phyloP scores from a whole-genome alignment of 169 alveolate genomes.

The Perkinsus olseni region DNA sequence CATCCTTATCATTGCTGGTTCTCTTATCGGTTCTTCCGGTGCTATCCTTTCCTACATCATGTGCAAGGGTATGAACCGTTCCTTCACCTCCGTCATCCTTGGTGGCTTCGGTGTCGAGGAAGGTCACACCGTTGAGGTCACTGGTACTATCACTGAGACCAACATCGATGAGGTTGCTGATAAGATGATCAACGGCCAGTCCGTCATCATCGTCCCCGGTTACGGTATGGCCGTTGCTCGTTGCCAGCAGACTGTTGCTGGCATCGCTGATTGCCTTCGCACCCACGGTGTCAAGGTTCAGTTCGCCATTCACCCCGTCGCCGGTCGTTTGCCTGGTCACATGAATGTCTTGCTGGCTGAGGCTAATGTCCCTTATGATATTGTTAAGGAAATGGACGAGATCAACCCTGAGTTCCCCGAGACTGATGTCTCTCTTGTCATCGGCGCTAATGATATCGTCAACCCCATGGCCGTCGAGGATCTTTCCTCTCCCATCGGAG shows the following conservation, averaged over 20 bases:
- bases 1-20: slow-evolving; percentile 72
- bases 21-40: slow-evolving; percentile 87
- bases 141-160: slow-evolving; percentile 39
- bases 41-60: slow-evolving; percentile 86
- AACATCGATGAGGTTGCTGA: slow-evolving; percentile 58
- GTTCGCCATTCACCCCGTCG: slow-evolving; percentile 86
- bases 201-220: slow-evolving; percentile 80
- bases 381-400: slow-evolving; percentile 76
- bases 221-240: slow-evolving; percentile 83
- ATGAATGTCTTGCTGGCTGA: slow-evolving; percentile 81
- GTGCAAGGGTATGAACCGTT: slow-evolving; percentile 75
- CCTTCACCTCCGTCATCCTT: slow-evolving; percentile 47
- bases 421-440: slow-evolving; percentile 69
- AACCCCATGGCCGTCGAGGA: slow-evolving; percentile 82
- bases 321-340: slow-evolving; percentile 90
- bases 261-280: slow-evolving; percentile 46
- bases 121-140: slow-evolving; percentile 16
- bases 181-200: slow-evolving; percentile 46
- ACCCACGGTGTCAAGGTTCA: slow-evolving; percentile 58
- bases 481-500: slow-evolving; percentile 74
- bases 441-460: slow-evolving; percentile 91
- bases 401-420: slow-evolving; percentile 49
- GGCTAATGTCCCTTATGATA: slow-evolving; percentile 73
- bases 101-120: slow-evolving; percentile 58
- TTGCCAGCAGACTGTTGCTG: slow-evolving; percentile 67